Conservation (phyloP, 352 stramenopile genomes). For the Halophytophthora batemanensis region DNA sequence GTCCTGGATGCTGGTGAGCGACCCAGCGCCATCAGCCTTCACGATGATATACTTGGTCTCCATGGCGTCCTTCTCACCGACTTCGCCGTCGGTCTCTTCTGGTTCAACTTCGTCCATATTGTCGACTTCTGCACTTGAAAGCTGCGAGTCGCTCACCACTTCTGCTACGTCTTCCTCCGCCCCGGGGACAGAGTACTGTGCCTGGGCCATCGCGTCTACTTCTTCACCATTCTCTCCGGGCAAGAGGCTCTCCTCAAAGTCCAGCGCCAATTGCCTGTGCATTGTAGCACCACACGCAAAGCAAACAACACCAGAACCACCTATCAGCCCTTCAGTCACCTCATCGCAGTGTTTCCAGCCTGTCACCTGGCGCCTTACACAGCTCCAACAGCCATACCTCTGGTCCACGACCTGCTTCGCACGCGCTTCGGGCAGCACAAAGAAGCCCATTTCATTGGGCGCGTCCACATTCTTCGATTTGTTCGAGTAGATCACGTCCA, state of each 20-base stretch:
- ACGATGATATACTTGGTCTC: slow-evolving; percentile 71
- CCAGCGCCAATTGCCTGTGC: slow-evolving; percentile 60
- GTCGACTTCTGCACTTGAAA: slow-evolving; percentile 9
- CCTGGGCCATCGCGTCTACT: background rate
- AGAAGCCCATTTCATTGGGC: slow-evolving; percentile 80
- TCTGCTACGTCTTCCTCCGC: slow-evolving; percentile 9
- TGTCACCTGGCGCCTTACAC: background rate
- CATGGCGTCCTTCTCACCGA: slow-evolving; percentile 40
- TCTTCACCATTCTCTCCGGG: slow-evolving; percentile 20
- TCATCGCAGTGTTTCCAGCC: background rate
- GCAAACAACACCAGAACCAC: background rate
- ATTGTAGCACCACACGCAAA: background rate
- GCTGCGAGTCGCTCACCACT: background rate
- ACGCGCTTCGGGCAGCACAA: slow-evolving; percentile 53
- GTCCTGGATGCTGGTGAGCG: slow-evolving; percentile 82
- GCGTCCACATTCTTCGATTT: slow-evolving; percentile 83
- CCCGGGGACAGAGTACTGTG: background rate
- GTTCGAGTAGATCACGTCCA: slow-evolving; percentile 80
- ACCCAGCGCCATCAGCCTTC: slow-evolving; percentile 73
- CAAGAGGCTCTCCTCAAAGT: slow-evolving; percentile 63
- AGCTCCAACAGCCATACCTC: slow-evolving; percentile 28
- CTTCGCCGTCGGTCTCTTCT: slow-evolving; percentile 17
- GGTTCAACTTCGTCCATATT: slow-evolving; percentile 3
- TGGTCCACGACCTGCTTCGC: slow-evolving; percentile 76
- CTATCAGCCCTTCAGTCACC: slow-evolving; percentile 3